Evolutionary conservation across 306 rosid species (phyloP).

Genomic region (Sophora flavescens): DNA sequence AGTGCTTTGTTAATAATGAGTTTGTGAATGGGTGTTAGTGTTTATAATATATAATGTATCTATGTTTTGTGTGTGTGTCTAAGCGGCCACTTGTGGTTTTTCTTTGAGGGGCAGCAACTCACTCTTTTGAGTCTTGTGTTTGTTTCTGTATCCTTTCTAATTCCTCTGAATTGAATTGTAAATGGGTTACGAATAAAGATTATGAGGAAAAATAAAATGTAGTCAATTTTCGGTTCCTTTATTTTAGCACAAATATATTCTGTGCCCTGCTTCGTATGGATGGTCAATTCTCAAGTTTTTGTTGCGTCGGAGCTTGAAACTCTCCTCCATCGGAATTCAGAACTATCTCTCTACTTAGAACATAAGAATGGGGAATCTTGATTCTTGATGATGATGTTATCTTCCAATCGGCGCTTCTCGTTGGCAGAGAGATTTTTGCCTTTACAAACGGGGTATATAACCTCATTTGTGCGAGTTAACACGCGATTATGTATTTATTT

Average conservation of each 20-base stretch:
- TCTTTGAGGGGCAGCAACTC: constrained; percentile 49
- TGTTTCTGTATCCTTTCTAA: not conserved
- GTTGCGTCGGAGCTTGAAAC: not conserved
- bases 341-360: not conserved
- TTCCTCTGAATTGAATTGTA: constrained; percentile 46
- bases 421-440: constrained; percentile 26
- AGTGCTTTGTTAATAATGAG: too few species aligned
- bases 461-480: too few species aligned
- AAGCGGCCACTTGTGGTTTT: constrained; percentile 58
- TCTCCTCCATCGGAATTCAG: not conserved
- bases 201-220: constrained; percentile 25
- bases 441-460: not conserved
- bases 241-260: not conserved
- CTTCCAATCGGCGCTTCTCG: not conserved
- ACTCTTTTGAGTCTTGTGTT: constrained; percentile 11
- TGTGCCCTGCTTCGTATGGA: not conserved
- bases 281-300: not conserved
- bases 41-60: not conserved
- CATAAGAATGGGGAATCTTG: constrained; percentile 6
- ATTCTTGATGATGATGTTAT: constrained; percentile 25
- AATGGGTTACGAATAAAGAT: constrained; percentile 44
- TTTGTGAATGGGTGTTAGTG: not conserved
- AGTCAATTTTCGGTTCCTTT: constrained; percentile 18
- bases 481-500: too few species aligned
- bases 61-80: not conserved